Evolutionary conservation across 768 basidiomycete species (phyloP).

Genomic region (Agrocybe chaxingu): DNA sequence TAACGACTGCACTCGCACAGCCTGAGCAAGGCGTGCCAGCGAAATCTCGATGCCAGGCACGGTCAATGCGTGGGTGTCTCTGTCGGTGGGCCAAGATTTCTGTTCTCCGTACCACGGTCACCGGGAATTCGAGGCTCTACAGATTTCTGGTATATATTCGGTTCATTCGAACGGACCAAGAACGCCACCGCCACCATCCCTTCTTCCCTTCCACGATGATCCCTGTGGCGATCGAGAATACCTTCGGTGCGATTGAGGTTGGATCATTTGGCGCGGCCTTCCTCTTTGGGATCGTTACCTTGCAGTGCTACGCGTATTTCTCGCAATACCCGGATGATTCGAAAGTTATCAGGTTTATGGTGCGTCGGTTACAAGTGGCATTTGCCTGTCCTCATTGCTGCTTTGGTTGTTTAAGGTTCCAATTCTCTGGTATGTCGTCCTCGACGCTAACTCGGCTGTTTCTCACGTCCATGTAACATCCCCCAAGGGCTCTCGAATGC

Average conservation of each 20-base stretch:
- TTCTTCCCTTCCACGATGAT: too few relatives aligned
- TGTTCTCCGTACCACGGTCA: too few relatives aligned
- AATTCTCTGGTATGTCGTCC: background rate
- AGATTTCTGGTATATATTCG: too few relatives aligned
- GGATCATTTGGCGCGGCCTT: slow-evolving; percentile 18
- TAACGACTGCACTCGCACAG: too few relatives aligned
- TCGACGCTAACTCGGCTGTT: background rate
- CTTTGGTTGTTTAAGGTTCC: background rate
- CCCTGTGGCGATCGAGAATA: slow-evolving; percentile 6
- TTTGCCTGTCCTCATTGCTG: background rate
- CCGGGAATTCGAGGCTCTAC: too few relatives aligned
- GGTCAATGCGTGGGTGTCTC: too few relatives aligned
- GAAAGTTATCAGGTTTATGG: slow-evolving; percentile 9
- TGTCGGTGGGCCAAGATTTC: too few relatives aligned
- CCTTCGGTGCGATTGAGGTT: slow-evolving; percentile 20
- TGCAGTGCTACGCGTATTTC: slow-evolving; percentile 21
- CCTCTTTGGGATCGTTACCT: slow-evolving; percentile 24
- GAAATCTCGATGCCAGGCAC: too few relatives aligned
- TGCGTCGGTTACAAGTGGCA: slow-evolving; percentile 9
- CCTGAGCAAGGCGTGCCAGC: too few relatives aligned
- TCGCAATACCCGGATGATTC: slow-evolving; percentile 6
- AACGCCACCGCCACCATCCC: too few relatives aligned
- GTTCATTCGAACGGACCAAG: too few relatives aligned
- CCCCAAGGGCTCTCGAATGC: slow-evolving; percentile 6
- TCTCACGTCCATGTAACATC: background rate